phyloP scores from a whole-genome alignment of 140 eudicot species.

The Bidens hawaiensis region DNA sequence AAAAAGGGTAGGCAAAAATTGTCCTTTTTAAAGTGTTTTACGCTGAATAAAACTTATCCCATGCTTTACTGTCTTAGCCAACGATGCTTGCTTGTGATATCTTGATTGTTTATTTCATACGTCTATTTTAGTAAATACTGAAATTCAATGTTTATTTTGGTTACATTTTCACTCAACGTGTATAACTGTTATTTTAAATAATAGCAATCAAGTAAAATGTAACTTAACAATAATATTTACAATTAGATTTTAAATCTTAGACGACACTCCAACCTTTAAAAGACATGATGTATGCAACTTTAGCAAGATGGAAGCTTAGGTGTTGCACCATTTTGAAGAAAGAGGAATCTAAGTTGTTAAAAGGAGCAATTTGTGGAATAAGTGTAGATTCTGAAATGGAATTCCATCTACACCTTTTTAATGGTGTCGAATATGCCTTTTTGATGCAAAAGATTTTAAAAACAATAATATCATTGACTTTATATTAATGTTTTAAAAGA shows the following conservation, averaged over 20 bases:
- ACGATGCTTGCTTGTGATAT: too few relatives aligned
- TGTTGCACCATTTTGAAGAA: conserved; percentile 28
- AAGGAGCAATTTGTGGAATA: conserved; percentile 31
- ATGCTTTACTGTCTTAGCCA: too few relatives aligned
- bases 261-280: conserved; percentile 11
- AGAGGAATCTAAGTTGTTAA: conserved; percentile 31
- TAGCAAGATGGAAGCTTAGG: conserved; percentile 42
- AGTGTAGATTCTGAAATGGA: conserved; percentile 42
- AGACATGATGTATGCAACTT: conserved; percentile 18
- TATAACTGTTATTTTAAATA: not conserved
- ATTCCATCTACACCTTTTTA: conserved; percentile 31
- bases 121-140: too few relatives aligned
- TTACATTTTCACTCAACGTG: not conserved
- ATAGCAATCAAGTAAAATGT: not conserved
- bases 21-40: too few relatives aligned
- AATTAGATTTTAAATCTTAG: not conserved
- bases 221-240: not conserved
- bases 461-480: too few relatives aligned
- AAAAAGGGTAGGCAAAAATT: too few relatives aligned
- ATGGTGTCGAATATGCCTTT: conserved; percentile 14
- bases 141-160: too few relatives aligned
- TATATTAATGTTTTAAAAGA: too few relatives aligned
- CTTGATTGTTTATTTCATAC: too few relatives aligned
- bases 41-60: too few relatives aligned
- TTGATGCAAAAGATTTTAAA: not conserved